Evolutionary conservation across 139 green algal species (phyloP), one percentile per base, ranked within the genome.

Genomic region (Volvox africanus): DNA sequence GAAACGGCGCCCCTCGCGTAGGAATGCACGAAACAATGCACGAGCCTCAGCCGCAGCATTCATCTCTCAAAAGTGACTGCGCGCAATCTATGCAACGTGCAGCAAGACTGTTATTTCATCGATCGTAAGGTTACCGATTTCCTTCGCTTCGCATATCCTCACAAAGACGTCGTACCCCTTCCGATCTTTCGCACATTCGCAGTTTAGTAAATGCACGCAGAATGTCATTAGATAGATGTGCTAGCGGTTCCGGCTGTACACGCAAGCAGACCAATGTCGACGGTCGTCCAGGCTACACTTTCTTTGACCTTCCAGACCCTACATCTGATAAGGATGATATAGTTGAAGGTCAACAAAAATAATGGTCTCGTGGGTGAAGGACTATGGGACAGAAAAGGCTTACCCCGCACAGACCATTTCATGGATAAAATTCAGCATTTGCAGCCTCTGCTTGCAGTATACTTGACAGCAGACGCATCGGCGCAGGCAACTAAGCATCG

Each of bases 1-100:
- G 61, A 96, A 97, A 30, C 94, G 92, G 22, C 73, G 36, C 2
- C 95, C 96, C 92, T 94, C 89, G 76, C 91, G 78, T 22, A 95
- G 69, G 19, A 93, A 88, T 0, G 81, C 71, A 24, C 93, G 80
- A 62, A 93, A 94, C 20, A 95, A 86, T 3, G 91, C 50, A 11
- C 69, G 87, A 0, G 89, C 78, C 76, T 95, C 93, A 1, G 21
- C 36, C 22, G 89, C 82, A 2, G 85, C 61, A 1, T 81, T 82
- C 92, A 94, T 94, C 32, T 1, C 55, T 73, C 65, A 67, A 86
- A 79, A 35, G 44, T 9, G 9, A 9, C 44, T 14, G 44, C 44
- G 9, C 5, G 44, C 44, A 55, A 55, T 5, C 44, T 9, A 9
- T 55, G 9, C 5, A 55, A 55, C 44, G 44, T 55, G 75, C 32